Conservation (phyloP, 495 filamentous ascomycete genomes). For the Alectoria sarmentosa region DNA sequence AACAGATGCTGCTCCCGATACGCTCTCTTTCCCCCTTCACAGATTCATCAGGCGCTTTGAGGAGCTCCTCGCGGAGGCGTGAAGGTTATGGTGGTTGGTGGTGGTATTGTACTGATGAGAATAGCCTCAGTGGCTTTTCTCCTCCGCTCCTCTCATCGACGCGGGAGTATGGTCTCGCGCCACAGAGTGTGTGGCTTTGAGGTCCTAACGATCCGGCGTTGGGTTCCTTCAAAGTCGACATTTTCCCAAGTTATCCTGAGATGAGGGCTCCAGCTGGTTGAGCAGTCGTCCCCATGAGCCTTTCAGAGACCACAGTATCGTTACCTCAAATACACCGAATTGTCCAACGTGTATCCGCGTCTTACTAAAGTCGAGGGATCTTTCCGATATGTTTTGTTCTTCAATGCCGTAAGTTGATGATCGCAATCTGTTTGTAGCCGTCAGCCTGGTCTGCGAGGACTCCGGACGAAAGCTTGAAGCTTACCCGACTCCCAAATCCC, state of each 20-base stretch:
- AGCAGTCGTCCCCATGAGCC: not conserved
- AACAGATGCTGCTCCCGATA: not conserved
- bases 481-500: constrained; percentile 62
- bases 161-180: not conserved
- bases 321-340: not conserved
- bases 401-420: constrained; percentile 19
- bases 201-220: not conserved
- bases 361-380: not conserved
- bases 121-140: not conserved
- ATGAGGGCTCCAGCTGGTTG: not conserved
- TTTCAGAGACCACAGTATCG: not conserved
- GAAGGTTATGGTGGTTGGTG: not conserved
- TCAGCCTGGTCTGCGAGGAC: not conserved
- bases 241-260: not conserved
- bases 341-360: not conserved
- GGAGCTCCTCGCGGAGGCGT: not conserved
- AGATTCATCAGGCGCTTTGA: too few relatives aligned
- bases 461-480: constrained; percentile 23
- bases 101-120: not conserved
- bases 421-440: constrained; percentile 3
- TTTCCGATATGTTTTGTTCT: not conserved
- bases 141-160: not conserved
- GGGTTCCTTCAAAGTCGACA: not conserved
- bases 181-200: not conserved
- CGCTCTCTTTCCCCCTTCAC: not conserved